These are phyloP conservation scores for Huntiella moniliformis DNA, from an alignment of 2,329 filamentous ascomycete genomes.

Conservation along the genomic window DNA sequence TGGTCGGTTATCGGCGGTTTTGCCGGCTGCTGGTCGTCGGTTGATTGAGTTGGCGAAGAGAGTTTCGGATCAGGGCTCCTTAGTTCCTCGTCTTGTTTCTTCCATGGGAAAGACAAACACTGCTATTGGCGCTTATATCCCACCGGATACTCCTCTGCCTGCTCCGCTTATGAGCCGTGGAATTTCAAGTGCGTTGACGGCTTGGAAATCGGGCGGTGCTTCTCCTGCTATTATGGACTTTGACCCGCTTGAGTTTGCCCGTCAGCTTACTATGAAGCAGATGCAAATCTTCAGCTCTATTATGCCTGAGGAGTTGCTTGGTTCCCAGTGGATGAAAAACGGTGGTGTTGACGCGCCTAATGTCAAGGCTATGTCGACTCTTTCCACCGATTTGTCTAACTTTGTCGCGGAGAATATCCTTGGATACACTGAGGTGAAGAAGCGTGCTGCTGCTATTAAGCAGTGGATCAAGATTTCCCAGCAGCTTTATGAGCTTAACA, in stretches of 20 bases:
- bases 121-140: constrained; percentile 45
- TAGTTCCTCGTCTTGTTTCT: constrained; percentile 68
- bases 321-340: constrained; percentile 87
- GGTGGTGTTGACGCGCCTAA: constrained; percentile 62
- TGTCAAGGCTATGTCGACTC: constrained; percentile 79
- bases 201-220: constrained; percentile 54
- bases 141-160: constrained; percentile 54
- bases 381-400: constrained; percentile 85
- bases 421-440: constrained; percentile 75
- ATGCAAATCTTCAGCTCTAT: constrained; percentile 85
- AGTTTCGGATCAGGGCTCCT: constrained; percentile 52
- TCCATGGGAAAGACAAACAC: constrained; percentile 79
- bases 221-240: constrained; percentile 70
- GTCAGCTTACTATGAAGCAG: constrained; percentile 83
- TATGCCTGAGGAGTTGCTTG: constrained; percentile 75
- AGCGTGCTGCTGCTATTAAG: constrained; percentile 76
- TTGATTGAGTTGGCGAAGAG: constrained; percentile 63
- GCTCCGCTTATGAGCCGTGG: constrained; percentile 53
- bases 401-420: constrained; percentile 87
- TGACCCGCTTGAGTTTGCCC: constrained; percentile 73
- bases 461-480: constrained; percentile 94
- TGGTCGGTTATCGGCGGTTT: constrained; percentile 43
- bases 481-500: constrained; percentile 73
- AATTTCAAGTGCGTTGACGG: constrained; percentile 51
- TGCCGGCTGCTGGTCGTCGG: constrained; percentile 65